Percentiles rank a stretch among this genome's conserved stretches.
phyloP scores from a whole-genome alignment of 208 protist genomes.

The Trichomonas tenax region DNA sequence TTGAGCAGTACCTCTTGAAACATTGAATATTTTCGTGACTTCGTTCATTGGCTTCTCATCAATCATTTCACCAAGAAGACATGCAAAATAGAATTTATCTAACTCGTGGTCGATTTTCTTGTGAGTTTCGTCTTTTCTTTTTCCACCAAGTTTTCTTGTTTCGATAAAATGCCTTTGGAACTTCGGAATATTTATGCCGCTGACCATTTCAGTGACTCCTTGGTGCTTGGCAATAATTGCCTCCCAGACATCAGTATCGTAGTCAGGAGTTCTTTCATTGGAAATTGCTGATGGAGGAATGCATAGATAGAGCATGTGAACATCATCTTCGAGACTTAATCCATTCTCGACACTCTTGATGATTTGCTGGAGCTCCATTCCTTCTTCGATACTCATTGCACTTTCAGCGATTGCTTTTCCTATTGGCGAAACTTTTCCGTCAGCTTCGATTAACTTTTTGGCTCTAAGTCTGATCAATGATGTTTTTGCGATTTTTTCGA shows the following conservation, averaged over 20 bases:
- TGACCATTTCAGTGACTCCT: background rate
- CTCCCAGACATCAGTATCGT: background rate
- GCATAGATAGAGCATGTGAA: background rate
- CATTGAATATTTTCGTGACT: background rate
- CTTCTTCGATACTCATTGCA: background rate
- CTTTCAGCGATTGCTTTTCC: background rate
- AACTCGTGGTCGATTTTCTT: background rate
- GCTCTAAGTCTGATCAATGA: background rate
- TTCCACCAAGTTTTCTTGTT: background rate
- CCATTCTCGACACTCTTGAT: background rate
- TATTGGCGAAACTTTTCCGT: background rate
- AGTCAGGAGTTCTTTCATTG: background rate
- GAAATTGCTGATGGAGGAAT: background rate
- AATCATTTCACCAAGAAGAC: background rate
- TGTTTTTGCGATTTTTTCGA: background rate
- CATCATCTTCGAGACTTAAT: background rate
- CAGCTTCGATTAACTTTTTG: background rate
- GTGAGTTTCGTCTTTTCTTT: background rate
- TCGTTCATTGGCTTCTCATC: background rate
- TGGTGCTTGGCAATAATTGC: background rate
- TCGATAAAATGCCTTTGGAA: background rate
- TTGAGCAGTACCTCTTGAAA: background rate
- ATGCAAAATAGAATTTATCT: constrained; percentile 1
- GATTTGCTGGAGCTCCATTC: background rate
- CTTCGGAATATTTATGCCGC: background rate